Base-by-base conservation (phyloP, 345 rosid genomes). In the Eucalyptus camaldulensis region DNA sequence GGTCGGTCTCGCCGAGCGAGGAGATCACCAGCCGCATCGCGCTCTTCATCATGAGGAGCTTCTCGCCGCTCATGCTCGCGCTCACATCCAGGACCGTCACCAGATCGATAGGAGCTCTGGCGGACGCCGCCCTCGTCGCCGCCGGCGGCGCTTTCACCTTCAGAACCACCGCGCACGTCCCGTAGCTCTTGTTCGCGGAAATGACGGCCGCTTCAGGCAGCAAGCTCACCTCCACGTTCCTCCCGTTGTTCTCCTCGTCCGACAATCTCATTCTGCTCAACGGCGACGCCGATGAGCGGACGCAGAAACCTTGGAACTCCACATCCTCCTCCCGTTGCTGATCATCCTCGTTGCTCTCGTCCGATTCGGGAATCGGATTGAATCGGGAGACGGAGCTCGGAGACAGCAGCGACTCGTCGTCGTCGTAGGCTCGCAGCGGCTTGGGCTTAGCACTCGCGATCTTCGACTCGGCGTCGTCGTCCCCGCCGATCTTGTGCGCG, bases 351-450 rank as follows among this genome's bases (percentile, higher is more conserved):
- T 95, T 97, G 91, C 91, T 93, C 91, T 97, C 99, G 15, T 95
- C 96, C 29, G 96, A 94, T 91, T 97, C 99, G 0, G 95, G 98
- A 50, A 97, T 97, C 13, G 99, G 92, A 90, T 93, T 94, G 88
- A 97, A 92, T 58, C 94, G 87, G 12, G 97, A 89, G 49, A 94
- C 88, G 85, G 94, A 93, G 50, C 89, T 88, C 21, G 96, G 96
- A n/a, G 96, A 94, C 51, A 89, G 86, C 87, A 97, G 90, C 8
- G 97, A 93, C 91, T 97, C 99, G 88, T 97, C 99, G 89, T 97
- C 99, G 91, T 96, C 91, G 91, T 97, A 97, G 86, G 94, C 95
- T 72, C 95, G 93, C 44, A 95, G 72, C 13, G 91, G 86, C 88
- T 92, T 95, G 5, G 51, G 5, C 27, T 87, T 87, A 24, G 40